phyloP scores from a whole-genome alignment of 441 rosid species.

The Populus hybrid region DNA sequence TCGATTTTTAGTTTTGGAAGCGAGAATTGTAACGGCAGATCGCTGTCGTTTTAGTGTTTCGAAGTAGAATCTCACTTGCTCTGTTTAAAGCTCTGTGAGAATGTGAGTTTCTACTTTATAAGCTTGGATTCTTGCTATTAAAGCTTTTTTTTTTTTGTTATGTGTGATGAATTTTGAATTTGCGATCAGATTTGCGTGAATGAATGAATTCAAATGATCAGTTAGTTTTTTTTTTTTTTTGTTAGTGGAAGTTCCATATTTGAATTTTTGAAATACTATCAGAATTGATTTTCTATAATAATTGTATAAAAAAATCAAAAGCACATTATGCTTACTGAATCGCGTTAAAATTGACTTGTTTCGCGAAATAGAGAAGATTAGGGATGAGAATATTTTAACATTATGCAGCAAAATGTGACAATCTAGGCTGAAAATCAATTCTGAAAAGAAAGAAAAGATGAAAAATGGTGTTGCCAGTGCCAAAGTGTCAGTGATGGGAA shows the following conservation, averaged over 20 bases:
- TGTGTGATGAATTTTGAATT: neutral
- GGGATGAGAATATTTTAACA: neutral
- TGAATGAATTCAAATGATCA: neutral
- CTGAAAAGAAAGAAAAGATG: neutral
- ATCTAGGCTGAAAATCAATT: neutral
- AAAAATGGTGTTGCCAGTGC: neutral
- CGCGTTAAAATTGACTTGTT: neutral
- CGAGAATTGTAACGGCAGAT: conserved; percentile 23
- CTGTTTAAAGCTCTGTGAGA: neutral
- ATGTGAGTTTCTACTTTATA: neutral
- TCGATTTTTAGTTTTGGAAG: neutral
- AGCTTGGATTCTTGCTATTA: neutral
- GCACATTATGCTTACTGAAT: neutral
- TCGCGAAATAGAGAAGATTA: neutral
- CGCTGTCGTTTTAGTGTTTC: conserved; percentile 6
- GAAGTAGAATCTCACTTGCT: neutral
- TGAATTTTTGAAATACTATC: neutral
- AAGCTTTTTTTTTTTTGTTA: too few species aligned
- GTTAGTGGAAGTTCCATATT: neutral
- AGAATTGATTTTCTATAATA: neutral
- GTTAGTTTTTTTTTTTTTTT: too few species aligned
- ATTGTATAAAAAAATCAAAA: neutral
- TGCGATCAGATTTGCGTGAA: neutral
- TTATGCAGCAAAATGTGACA: neutral
- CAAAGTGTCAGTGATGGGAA: neutral